A percentile compares a stretch with the other conserved stretches of the same genome.
Conservation (phyloP, 2,329 filamentous ascomycete genomes). For the Ophiosphaerella korrae region DNA sequence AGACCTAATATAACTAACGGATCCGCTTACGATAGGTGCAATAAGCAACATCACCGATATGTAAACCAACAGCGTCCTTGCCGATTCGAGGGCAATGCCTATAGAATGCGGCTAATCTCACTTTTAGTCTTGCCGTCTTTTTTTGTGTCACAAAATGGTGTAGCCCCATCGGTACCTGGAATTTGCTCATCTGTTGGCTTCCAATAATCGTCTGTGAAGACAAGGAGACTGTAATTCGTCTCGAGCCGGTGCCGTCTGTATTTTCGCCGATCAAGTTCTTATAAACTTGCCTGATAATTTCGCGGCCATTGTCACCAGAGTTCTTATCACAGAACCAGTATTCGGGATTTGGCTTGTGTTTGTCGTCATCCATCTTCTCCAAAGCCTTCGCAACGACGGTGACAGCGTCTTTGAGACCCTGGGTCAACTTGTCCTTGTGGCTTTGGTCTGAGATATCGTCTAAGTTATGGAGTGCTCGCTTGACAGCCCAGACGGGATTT, state of each 20-base stretch:
- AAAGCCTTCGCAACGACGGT: conserved; percentile 12
- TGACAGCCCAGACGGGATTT: conserved; percentile 6
- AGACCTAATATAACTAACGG: neutral
- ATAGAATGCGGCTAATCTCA: neutral
- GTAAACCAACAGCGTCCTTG: neutral
- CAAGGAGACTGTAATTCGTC: neutral
- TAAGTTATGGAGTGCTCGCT: conserved; percentile 9
- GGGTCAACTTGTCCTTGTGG: conserved; percentile 12
- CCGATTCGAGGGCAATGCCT: conserved; percentile 6
- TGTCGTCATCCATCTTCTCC: conserved; percentile 11
- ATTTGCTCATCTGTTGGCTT: neutral
- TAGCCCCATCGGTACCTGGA: conserved; percentile 1
- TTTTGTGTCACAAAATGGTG: conserved; percentile 1
- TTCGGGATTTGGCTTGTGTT: conserved; percentile 3
- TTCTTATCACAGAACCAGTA: conserved; percentile 7
- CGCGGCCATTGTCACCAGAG: conserved; percentile 2
- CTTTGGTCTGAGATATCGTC: conserved; percentile 4
- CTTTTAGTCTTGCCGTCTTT: conserved; percentile 3
- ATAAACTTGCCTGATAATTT: conserved; percentile 4
- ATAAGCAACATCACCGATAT: conserved; percentile 3
- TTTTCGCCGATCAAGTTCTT: conserved; percentile 10
- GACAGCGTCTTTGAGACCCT: conserved; percentile 13
- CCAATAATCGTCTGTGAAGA: conserved; percentile 1
- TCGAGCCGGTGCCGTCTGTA: conserved; percentile 2
- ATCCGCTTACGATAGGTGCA: conserved; percentile 2